Base-by-base conservation (phyloP, 495 filamentous ascomycete species). In the Talaromyces liani region DNA sequence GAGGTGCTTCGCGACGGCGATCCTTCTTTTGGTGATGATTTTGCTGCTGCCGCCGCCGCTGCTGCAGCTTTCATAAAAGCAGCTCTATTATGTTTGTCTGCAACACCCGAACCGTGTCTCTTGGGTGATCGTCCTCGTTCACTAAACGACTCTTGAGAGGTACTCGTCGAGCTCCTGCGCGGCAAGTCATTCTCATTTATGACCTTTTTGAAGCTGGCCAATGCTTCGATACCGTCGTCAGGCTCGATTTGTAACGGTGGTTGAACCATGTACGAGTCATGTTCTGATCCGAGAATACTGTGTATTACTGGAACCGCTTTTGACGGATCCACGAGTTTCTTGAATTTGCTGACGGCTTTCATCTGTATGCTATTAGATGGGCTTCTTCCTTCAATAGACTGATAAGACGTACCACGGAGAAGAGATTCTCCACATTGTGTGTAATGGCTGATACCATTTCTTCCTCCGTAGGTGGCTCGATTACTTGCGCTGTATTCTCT, bases 401-500 rank as follows among this genome's bases (percentile, higher is more conserved):
- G 29, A 20, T 29, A 51, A 12, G 7, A 75, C 89, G 71, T 84
- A 96, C 92, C 65, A 98, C 88, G 25, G 87, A 88, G 63, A 98
- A 75, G 4, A 97, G 79, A 66, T 93, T 87, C 57, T 83, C 86
- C 78, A 98, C 89, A 66, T 90, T 95, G 8, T 82, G 83, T 1
- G 94, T 98, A 61, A 98, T 97, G 25, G 95, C 95, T 54, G 86
- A 84, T 64, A 94, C 89, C 68, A 96, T 84, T 73, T 98, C 94
- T 60, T 91, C 89, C 59, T 92, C 86, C 31, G 92, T 98, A 3
- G 94, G 93, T 6, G 84, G 78, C 41, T 89, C 88, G 24, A 98
- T 80, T 8, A 90, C 74, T 63, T 92, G 83, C 18, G 90, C 83
- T 14, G 89, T 96, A 69, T 98, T 98, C 72, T 98, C 93, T 59